Base-by-base conservation (phyloP, 2,329 filamentous ascomycete genomes). In the Sclerotinia spermophila region DNA sequence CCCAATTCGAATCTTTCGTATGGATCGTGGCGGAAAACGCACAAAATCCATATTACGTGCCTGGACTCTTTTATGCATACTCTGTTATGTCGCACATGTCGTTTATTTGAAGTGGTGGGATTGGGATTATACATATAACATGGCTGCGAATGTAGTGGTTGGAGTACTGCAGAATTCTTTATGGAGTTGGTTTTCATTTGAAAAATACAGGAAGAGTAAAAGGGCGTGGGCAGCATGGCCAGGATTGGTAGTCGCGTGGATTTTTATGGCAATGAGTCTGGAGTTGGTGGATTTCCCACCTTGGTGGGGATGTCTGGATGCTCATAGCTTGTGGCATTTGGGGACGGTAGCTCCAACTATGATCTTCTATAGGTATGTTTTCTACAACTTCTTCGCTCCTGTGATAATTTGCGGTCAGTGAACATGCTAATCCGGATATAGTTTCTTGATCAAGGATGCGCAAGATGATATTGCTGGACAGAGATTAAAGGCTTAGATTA, bases 61-160 rank as follows among this genome's bases (percentile, higher is more conserved):
- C 33, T 98, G 94, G 95, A 94, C 93, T 0, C 78, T 85, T 19
- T 75, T 92, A 11, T 99, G 96, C 79, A 79, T 87, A 38, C 74
- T 82, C 21, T 82, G 97, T 67, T 99, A 97, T 80, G 78, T 85
- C 38, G 83, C 86, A 69, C 96, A 99, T 79, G 89, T 97, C 62
- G 86, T 84, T 60, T 99, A 97, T 80, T 85, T 99, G 69, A 93
- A 91, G 78, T 88, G 93, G 75, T 92, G 94, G 84, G 84, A 86
- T 27, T 99, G 96, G 92, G 92, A 98, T 81, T 99, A 99, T 80
- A 92, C 91, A 7, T 99, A 99, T 83, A 99, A 99, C 80, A 98
- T 99, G 94, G 89, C 91, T 1, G 96, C 94, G 67, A 99, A 98
- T 78, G 92, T 99, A 30, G 88, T 86, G 4, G 87, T 92, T 17